A percentile compares a stretch with the other conserved stretches of the same genome.
Conservation (phyloP, 2,329 filamentous ascomycete species). For the Capronia americana region DNA sequence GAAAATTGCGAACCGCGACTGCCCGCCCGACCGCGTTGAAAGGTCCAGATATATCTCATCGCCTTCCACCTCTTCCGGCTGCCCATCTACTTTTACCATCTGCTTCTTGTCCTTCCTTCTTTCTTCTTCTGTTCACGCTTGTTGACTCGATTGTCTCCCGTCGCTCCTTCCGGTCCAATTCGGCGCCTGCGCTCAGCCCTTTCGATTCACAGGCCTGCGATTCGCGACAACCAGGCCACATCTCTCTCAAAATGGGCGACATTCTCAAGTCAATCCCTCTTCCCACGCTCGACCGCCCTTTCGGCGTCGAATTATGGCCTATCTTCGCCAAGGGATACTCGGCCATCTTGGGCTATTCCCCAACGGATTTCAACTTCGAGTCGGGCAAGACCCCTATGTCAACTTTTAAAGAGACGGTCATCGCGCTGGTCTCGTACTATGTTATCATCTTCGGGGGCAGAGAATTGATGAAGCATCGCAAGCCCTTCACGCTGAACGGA, state of each 20-base stretch:
- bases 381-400: conserved; percentile 86
- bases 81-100: conserved; percentile 14
- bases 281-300: conserved; percentile 88
- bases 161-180: conserved; percentile 43
- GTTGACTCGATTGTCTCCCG: conserved; percentile 29
- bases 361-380: conserved; percentile 84
- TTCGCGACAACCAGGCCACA: conserved; percentile 9
- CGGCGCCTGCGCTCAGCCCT: conserved; percentile 26
- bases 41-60: conserved; percentile 18
- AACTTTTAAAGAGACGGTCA: conserved; percentile 80
- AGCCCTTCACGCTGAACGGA: conserved; percentile 83
- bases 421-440: conserved; percentile 88
- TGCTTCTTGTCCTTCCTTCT: conserved; percentile 12
- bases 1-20: conserved; percentile 14
- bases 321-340: conserved; percentile 90
- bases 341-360: conserved; percentile 76
- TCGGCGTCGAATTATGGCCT: conserved; percentile 90
- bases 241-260: conserved; percentile 30
- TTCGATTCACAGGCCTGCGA: conserved; percentile 22
- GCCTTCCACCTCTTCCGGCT: conserved; percentile 10
- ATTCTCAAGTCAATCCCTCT: conserved; percentile 53
- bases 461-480: conserved; percentile 86
- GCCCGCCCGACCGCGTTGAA: conserved; percentile 12
- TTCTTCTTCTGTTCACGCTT: conserved; percentile 9
- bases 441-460: conserved; percentile 90